Evolutionary conservation across 1,284 basidiomycete species (phyloP).

Genomic region (Fomes fomentarius): DNA sequence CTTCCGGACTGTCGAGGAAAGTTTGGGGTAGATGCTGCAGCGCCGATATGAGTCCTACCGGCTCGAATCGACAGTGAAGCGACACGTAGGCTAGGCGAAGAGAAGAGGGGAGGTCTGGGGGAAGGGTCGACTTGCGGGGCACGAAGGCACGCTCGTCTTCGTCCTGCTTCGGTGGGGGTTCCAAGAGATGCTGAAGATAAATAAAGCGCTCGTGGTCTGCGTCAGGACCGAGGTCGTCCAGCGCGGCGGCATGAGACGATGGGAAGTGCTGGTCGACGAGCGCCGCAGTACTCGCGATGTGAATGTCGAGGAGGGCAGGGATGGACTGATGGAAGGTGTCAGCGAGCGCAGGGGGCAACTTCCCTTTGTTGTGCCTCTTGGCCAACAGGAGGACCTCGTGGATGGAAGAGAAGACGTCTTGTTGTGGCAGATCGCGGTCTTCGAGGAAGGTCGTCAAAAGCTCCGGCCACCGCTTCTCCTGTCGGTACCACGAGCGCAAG

Average conservation of each 20-base stretch:
- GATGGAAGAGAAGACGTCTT: constrained; percentile 67
- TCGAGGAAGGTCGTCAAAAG: constrained; percentile 76
- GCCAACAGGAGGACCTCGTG: constrained; percentile 63
- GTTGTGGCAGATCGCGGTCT: constrained; percentile 69
- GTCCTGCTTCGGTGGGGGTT: constrained; percentile 54
- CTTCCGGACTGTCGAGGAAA: constrained; percentile 62
- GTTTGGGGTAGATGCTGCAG: constrained; percentile 61
- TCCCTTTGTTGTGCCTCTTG: constrained; percentile 47
- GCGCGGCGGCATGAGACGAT: constrained; percentile 59
- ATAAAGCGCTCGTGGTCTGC: constrained; percentile 65
- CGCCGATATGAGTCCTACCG: constrained; percentile 66
- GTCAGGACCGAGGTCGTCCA: constrained; percentile 48
- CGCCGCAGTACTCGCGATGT: constrained; percentile 68
- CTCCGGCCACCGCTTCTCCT: constrained; percentile 77
- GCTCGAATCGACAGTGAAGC: constrained; percentile 75
- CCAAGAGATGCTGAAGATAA: constrained; percentile 82
- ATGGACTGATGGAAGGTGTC: constrained; percentile 58
- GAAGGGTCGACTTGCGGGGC: constrained; percentile 11
- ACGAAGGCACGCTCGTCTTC: constrained; percentile 45
- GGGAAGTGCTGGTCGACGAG: constrained; percentile 78
- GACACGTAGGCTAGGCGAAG: constrained; percentile 70
- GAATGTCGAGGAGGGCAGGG: constrained; percentile 64
- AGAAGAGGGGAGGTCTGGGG: constrained; percentile 33
- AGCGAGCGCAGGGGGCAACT: constrained; percentile 55
- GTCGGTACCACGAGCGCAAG: constrained; percentile 78